These are phyloP conservation scores for Penicillium goetzii DNA, from an alignment of 495 filamentous ascomycete species.

Conservation along the genomic window DNA sequence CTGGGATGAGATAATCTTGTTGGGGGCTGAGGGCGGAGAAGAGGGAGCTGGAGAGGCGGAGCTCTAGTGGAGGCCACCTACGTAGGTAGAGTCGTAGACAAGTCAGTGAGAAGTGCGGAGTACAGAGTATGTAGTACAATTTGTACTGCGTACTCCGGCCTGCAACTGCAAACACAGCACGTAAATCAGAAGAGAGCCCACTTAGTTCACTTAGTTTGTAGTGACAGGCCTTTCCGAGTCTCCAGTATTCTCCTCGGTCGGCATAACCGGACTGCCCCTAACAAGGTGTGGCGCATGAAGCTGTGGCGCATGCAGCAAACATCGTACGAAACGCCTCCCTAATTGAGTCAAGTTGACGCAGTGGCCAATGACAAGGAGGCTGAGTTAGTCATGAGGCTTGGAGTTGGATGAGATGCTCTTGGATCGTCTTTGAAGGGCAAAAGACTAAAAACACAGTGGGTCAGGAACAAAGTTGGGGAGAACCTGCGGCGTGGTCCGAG, in stretches of 20 bases:
- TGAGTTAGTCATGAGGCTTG: constrained; percentile 3
- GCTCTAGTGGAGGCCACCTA: constrained; percentile 10
- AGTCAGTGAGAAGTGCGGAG: neutral
- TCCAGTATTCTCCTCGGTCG: neutral
- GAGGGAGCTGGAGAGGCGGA: constrained; percentile 5
- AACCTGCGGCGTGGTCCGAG: constrained; percentile 1
- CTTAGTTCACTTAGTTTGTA: neutral
- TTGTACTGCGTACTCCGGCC: neutral
- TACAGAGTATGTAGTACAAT: neutral
- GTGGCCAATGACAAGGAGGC: constrained; percentile 6
- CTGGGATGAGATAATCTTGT: neutral
- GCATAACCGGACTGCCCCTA: neutral
- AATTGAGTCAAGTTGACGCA: constrained; percentile 6
- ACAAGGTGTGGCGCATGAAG: constrained; percentile 8
- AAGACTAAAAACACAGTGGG: neutral
- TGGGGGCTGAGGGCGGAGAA: constrained; percentile 16
- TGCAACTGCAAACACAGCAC: neutral
- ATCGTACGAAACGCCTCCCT: neutral
- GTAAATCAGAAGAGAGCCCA: neutral
- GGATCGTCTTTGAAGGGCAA: too few species aligned
- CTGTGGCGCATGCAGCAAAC: constrained; percentile 11
- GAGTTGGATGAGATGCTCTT: neutral
- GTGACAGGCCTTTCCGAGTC: neutral
- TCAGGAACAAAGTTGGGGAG: neutral
- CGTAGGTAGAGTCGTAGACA: neutral